Evolutionary conservation across 2,329 filamentous ascomycete genomes (phyloP).

Genomic region (Zymoseptoria pseudotritici): DNA sequence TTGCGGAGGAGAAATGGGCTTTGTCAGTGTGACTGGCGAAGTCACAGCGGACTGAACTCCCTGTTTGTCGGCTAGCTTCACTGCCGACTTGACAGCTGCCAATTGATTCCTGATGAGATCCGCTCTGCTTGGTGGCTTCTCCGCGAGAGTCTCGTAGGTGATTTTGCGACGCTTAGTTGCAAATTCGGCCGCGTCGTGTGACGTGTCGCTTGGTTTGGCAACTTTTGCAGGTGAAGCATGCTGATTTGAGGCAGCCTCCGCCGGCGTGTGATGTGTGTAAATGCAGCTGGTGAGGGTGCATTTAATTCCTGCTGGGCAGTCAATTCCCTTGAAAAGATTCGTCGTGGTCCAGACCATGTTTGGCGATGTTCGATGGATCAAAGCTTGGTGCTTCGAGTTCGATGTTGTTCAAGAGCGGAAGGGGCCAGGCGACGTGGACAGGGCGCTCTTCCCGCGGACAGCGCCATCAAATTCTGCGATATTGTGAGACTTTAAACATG

Average conservation of each 20-base stretch:
- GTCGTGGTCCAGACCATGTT: conserved; percentile 48
- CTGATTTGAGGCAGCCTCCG: background rate
- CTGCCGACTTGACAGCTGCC: conserved; percentile 8
- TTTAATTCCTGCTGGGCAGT: conserved; percentile 45
- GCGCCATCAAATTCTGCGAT: background rate
- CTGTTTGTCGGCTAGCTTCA: background rate
- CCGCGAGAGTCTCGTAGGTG: conserved; percentile 22
- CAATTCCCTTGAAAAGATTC: conserved; percentile 46
- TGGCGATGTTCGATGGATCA: background rate
- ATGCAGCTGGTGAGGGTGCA: conserved; percentile 52
- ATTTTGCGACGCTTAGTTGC: conserved; percentile 25
- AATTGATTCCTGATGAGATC: conserved; percentile 22
- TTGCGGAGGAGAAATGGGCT: conserved; percentile 18
- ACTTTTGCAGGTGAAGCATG: background rate
- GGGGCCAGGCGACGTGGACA: background rate
- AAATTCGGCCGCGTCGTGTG: conserved; percentile 9
- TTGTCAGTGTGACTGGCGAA: conserved; percentile 13
- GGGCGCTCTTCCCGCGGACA: background rate
- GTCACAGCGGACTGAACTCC: background rate
- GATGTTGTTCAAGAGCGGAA: conserved; percentile 2
- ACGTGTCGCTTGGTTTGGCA: background rate
- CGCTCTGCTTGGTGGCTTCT: conserved; percentile 25
- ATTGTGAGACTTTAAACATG: background rate
- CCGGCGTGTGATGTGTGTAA: conserved; percentile 44
- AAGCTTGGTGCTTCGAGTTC: background rate